Evolutionary conservation across 768 basidiomycete species (phyloP), one percentile per base, ranked within the genome.

Genomic region (Artomyces pyxidatus): DNA sequence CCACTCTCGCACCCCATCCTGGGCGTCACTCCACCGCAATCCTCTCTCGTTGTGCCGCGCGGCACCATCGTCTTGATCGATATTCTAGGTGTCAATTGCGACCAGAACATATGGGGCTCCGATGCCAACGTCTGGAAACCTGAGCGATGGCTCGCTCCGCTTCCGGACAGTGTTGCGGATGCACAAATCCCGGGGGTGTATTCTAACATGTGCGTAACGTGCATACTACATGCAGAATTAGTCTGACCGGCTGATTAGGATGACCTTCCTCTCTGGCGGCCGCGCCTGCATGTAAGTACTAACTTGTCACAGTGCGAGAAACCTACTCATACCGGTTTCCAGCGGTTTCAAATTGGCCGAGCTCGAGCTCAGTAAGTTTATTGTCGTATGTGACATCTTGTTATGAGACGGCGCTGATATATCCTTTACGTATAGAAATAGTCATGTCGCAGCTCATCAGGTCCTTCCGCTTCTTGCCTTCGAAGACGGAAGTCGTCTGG

Each of bases 111-210:
- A 1, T 75, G 73, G 73, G 73, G 72, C 1, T 53, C 56, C 6
- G 72, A 75, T 52, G 63, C 69, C 3, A 28, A 62, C 9, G 67
- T 69, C 45, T 75, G 69, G 67, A 69, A 63, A 45, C 72, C 73
- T 8, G 72, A 73, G 46, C 63, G 72, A 28, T 75, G 70, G 70
- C 55, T 72, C 6, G 38, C 40, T 22, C 57, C 55, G 8, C 47
- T 61, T 8, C 60, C 59, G 0, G 26, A 50, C 7, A 51, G 47
- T 16, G 58, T 63, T 26, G 48, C 55, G 8, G 58, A 59, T 1
- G 61, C 65, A 11, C 55, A 61, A 27, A 59, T 66, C 44, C 65
- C 65, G 1, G 68, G 66, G 1, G 63, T 67, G 1, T 69, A 66
- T 39, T 55, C 68, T 3, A 54, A 64, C 41, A 49, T 61, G 65